A percentile compares a stretch with the other conserved stretches of the same genome.
These are phyloP conservation scores for Cutaneotrichosporon cyanovorans DNA, from an alignment of 1,284 basidiomycete species.

Conservation along the genomic window DNA sequence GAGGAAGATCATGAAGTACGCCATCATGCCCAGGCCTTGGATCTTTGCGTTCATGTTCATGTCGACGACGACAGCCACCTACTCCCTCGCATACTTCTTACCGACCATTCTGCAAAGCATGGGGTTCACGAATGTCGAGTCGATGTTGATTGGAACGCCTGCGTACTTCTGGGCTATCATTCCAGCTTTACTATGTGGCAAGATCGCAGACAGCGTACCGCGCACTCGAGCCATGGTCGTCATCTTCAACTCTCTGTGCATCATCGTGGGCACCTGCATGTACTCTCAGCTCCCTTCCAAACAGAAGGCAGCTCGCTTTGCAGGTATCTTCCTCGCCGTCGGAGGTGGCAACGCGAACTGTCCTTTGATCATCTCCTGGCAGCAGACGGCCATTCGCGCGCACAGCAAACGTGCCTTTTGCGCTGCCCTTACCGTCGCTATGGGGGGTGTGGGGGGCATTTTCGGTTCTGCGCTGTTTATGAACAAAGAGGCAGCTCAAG, in stretches of 20 bases:
- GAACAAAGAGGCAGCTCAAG: conserved; percentile 4
- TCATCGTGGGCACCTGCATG: conserved; percentile 7
- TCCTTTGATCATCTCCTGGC: conserved; percentile 34
- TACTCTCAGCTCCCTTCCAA: conserved; percentile 1
- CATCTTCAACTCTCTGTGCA: neutral
- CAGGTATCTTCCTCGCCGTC: conserved; percentile 43
- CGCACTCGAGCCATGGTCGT: conserved; percentile 2
- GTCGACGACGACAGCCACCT: conserved; percentile 16
- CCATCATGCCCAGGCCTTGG: conserved; percentile 47
- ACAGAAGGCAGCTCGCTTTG: conserved; percentile 4
- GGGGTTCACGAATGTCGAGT: conserved; percentile 36
- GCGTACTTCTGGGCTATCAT: conserved; percentile 43
- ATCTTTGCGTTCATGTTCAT: conserved; percentile 46
- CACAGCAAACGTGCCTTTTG: conserved; percentile 42
- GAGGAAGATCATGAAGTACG: conserved; percentile 35
- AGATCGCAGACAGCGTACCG: conserved; percentile 35
- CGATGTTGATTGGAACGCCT: conserved; percentile 42
- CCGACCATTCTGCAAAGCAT: conserved; percentile 44
- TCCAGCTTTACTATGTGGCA: conserved; percentile 36
- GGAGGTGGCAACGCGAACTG: conserved; percentile 31
- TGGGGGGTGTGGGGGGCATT: conserved; percentile 48
- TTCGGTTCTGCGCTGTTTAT: conserved; percentile 20
- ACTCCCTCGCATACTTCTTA: conserved; percentile 40
- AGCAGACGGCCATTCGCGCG: conserved; percentile 44
- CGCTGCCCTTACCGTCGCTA: conserved; percentile 42